These are phyloP conservation scores for Macaranga tanarius DNA, from an alignment of 441 rosid genomes.

Conservation along the genomic window DNA sequence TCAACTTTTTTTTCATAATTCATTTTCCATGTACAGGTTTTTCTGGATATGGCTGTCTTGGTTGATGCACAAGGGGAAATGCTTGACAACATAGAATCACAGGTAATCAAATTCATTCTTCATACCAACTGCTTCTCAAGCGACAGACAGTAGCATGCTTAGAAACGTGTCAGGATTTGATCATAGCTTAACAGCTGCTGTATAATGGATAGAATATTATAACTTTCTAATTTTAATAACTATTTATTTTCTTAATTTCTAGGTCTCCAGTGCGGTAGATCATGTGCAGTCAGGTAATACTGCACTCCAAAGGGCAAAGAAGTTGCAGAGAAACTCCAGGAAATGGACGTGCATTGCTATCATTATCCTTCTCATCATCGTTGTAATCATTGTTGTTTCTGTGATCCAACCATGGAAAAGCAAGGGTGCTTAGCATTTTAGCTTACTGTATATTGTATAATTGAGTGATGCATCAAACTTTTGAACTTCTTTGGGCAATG, in stretches of 20 bases:
- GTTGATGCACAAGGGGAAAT: conserved; percentile 97
- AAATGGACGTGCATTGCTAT: conserved; percentile 95
- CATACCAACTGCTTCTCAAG: neutral
- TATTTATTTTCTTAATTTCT: conserved; percentile 10
- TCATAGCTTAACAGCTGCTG: neutral
- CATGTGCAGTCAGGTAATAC: conserved; percentile 88
- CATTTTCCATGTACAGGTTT: conserved; percentile 49
- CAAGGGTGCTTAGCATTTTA: conserved; percentile 53
- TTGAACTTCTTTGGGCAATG: conserved; percentile 19
- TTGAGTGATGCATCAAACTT: conserved; percentile 10
- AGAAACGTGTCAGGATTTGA: neutral
- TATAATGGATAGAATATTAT: neutral
- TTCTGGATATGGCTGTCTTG: conserved; percentile 94
- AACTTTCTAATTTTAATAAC: neutral
- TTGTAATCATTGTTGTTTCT: conserved; percentile 57
- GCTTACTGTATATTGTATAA: conserved; percentile 17
- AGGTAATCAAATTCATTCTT: conserved; percentile 42
- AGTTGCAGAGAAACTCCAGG: conserved; percentile 73
- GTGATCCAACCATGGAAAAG: conserved; percentile 81
- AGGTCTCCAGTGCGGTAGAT: conserved; percentile 93
- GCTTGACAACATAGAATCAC: conserved; percentile 93
- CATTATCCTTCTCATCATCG: conserved; percentile 72
- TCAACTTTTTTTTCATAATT: neutral
- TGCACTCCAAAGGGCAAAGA: conserved; percentile 69
- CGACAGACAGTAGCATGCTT: neutral